phyloP scores from a whole-genome alignment of 2,329 filamentous ascomycete species.

The Fusarium nurragi region DNA sequence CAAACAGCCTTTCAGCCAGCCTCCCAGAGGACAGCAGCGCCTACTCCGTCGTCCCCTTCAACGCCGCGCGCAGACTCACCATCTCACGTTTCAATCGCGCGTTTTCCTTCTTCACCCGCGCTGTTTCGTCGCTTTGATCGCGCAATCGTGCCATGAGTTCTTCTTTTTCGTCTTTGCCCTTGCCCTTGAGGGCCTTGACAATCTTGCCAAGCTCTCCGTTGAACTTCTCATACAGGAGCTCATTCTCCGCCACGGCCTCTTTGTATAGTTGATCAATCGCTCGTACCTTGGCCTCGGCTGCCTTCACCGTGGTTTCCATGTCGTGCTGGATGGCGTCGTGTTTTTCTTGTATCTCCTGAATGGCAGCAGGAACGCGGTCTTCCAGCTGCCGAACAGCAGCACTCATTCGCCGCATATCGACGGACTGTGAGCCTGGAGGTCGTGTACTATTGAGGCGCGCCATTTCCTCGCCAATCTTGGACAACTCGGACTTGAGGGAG shows the following conservation, averaged over 20 bases:
- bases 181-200: conserved; percentile 76
- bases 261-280: conserved; percentile 90
- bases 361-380: conserved; percentile 67
- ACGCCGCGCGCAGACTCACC: conserved; percentile 69
- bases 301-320: conserved; percentile 74
- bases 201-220: conserved; percentile 91
- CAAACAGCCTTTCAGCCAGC: conserved; percentile 31
- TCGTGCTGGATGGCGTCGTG: conserved; percentile 74
- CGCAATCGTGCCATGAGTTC: conserved; percentile 77
- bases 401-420: conserved; percentile 61
- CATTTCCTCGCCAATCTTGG: conserved; percentile 83
- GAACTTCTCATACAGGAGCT: conserved; percentile 90
- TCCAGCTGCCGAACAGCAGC: conserved; percentile 73
- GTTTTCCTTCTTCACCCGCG: conserved; percentile 85
- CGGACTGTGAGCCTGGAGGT: conserved; percentile 44
- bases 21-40: conserved; percentile 39
- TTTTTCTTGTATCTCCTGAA: conserved; percentile 67
- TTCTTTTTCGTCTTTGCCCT: conserved; percentile 79
- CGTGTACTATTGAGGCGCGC: conserved; percentile 61
- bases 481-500: conserved; percentile 77
- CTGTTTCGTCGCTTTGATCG: conserved; percentile 80
- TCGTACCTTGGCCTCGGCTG: conserved; percentile 80
- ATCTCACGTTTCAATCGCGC: conserved; percentile 83
- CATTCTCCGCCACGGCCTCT: conserved; percentile 89
- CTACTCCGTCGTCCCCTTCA: conserved; percentile 57